Conservation (phyloP, 1,284 basidiomycete genomes). For the Limonomyces culmigenus region DNA sequence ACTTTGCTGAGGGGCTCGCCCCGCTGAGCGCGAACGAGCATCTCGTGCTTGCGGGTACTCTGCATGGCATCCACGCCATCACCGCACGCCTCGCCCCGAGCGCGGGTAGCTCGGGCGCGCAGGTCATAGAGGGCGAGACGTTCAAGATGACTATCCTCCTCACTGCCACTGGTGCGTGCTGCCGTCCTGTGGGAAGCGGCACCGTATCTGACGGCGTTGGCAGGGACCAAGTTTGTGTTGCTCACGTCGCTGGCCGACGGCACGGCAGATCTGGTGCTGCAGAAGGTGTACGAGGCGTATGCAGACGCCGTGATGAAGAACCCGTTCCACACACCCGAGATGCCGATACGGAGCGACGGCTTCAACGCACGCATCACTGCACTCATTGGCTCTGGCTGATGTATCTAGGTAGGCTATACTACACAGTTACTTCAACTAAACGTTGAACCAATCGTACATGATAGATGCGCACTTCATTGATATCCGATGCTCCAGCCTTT, state of each 20-base stretch:
- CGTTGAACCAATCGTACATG: no score
- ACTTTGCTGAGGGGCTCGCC: conserved; percentile 80
- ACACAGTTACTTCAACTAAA: no score
- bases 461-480: no score
- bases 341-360: conserved; percentile 87
- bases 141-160: conserved; percentile 84
- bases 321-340: conserved; percentile 96
- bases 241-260: conserved; percentile 68
- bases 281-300: conserved; percentile 82
- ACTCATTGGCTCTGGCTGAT: conserved; percentile 26
- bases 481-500: no score
- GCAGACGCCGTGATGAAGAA: conserved; percentile 97
- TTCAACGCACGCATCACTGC: conserved; percentile 66
- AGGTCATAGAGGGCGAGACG: conserved; percentile 87
- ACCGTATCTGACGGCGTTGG: background rate
- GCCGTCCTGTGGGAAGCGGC: conserved; percentile 1
- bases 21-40: conserved; percentile 91
- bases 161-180: conserved; percentile 77
- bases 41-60: conserved; percentile 89
- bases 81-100: conserved; percentile 82
- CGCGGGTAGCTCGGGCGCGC: conserved; percentile 71
- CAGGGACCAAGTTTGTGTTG: conserved; percentile 96
- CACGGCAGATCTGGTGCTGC: conserved; percentile 54
- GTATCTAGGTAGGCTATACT: background rate
- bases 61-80: conserved; percentile 97